Conservation (phyloP, 257 asterid species). For the Solanum microdontum region DNA sequence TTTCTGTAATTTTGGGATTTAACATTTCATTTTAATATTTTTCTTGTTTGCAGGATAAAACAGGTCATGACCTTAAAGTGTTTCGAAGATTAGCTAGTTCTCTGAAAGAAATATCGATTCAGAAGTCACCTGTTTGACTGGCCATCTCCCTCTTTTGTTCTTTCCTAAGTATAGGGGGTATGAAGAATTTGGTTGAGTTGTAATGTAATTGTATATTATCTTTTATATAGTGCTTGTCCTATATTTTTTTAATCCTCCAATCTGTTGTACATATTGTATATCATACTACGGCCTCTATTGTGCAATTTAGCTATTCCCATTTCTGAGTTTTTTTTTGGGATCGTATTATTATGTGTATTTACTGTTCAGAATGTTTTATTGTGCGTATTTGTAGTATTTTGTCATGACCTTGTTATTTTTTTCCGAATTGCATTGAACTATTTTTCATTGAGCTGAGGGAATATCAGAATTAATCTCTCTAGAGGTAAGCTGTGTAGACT, state of each 20-base stretch:
- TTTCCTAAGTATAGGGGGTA: not conserved
- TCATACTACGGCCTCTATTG: not conserved
- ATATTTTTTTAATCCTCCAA: not conserved
- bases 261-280: not conserved
- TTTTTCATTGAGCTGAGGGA: not conserved
- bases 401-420: not conserved
- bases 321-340: not conserved
- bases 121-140: conserved; percentile 30
- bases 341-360: not conserved
- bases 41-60: conserved; percentile 53
- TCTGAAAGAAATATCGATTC: conserved; percentile 61
- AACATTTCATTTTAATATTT: not conserved
- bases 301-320: not conserved
- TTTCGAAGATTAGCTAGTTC: conserved; percentile 56
- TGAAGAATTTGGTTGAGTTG: not conserved
- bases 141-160: not conserved
- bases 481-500: not conserved
- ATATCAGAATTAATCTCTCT: too few species aligned
- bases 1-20: not conserved
- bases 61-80: conserved; percentile 60
- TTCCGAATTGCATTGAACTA: not conserved
- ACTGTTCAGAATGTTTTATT: not conserved
- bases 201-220: not conserved
- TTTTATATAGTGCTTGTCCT: not conserved
- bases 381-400: not conserved